Base-by-base conservation (phyloP, 768 basidiomycete genomes). In the Arthromyces matolae region DNA sequence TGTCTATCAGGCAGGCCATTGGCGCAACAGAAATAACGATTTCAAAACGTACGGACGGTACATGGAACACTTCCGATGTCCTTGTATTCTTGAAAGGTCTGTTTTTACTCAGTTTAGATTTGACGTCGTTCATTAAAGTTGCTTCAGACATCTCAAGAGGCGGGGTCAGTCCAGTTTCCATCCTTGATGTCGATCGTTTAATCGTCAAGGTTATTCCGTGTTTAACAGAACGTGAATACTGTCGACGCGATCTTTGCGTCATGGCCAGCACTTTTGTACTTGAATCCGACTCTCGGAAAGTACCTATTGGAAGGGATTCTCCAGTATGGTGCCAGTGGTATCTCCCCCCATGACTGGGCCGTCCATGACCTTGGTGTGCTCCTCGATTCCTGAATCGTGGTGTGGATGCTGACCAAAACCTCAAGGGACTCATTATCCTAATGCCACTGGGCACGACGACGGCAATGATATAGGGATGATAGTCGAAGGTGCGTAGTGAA, bases 341-440 rank as follows among this genome's bases (percentile, higher is more conserved):
- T 77, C 48, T 83, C 83, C 60, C 79, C 81, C 3, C 77, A 83
- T 57, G 75, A 75, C 54, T 85, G 78, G 73, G 76, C 75, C 42
- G 71, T 80, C 6, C 82, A 83, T 57, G 80, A 84, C 50, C 75
- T 85, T 35, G 80, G 80, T 79, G 40, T 37, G 70, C 50, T 31
- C 36, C n/a, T 27, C 9, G 42, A 25, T 36, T 22, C 14, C 2
- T 8, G 8, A 14, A 20, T 23, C 13, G 1, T 12, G 23, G 23
- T 22, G n/a, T 33, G 18, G 13, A 24, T 12, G 20, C 19, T 24
- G 29, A 23, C 7, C 25, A 2, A 32, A 18, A 8, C 14, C 20
- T 18, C 14, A 22, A 73, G 70, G 71, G 33, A 50, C 67, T 16
- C 61, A 60, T 47, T 75, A 71, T 50, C 73, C 73, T 18, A 67